These are phyloP conservation scores for Phaeophleospora eucalypticola DNA, from an alignment of 2,329 filamentous ascomycete genomes.

Conservation along the genomic window DNA sequence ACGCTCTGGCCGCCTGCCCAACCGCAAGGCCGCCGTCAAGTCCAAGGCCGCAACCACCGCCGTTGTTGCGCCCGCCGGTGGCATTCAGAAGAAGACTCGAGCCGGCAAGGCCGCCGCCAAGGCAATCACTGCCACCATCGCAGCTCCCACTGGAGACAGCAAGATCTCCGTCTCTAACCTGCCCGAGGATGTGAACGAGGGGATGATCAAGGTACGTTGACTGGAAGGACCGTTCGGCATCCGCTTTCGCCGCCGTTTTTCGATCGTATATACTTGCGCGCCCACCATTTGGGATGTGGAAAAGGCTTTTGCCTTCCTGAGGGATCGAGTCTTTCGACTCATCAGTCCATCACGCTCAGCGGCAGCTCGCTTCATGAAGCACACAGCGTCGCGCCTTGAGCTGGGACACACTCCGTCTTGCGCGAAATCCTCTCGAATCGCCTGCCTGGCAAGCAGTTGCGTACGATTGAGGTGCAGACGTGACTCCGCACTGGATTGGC, in stretches of 20 bases:
- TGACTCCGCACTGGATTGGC: conserved; percentile 10
- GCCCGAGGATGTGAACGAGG: conserved; percentile 94
- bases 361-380: conserved; percentile 18
- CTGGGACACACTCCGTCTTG: conserved; percentile 11
- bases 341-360: conserved; percentile 12
- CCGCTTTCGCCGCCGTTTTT: conserved; percentile 28
- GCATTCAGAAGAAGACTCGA: conserved; percentile 70
- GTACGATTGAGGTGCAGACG: conserved; percentile 26
- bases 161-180: conserved; percentile 99
- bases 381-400: conserved; percentile 8
- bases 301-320: conserved; percentile 7
- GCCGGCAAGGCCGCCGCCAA: conserved; percentile 49
- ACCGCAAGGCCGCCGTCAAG: conserved; percentile 48
- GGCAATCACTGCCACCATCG: conserved; percentile 57
- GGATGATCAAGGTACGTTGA: conserved; percentile 99
- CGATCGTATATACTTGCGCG: conserved; percentile 21
- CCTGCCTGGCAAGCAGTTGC: conserved; percentile 29
- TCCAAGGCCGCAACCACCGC: conserved; percentile 42
- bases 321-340: conserved; percentile 8
- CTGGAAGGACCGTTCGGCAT: conserved; percentile 53
- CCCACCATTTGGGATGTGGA: conserved; percentile 9
- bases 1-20: conserved; percentile 39
- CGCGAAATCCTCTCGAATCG: conserved; percentile 19
- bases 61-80: conserved; percentile 68
- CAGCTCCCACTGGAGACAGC: conserved; percentile 66